A percentile compares a stretch with the other conserved stretches of the same genome.
Evolutionary conservation across 2,329 filamentous ascomycete genomes (phyloP).

Genomic region (Reticulascus tulasneorum): DNA sequence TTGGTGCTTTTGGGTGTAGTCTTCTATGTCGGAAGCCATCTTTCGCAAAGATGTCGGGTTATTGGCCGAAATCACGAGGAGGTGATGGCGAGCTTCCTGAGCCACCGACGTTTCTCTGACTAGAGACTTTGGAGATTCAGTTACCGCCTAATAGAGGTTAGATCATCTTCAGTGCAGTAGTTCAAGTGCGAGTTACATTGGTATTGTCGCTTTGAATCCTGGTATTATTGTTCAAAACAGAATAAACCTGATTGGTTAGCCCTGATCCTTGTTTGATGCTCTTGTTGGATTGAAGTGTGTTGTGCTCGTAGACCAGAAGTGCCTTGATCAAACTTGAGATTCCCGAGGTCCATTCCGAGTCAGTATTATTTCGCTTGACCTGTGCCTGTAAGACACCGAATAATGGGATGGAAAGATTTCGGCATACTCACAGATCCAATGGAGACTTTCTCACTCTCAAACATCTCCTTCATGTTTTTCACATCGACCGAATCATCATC

Average conservation of each 20-base stretch:
- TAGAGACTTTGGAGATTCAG: not conserved
- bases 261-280: no score
- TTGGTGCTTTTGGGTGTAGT: not conserved
- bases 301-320: slow-evolving; percentile 18
- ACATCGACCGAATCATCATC: slow-evolving; percentile 37
- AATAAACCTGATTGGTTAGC: no score
- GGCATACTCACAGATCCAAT: not conserved
- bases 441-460: slow-evolving; percentile 7
- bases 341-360: slow-evolving; percentile 28
- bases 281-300: slow-evolving; percentile 7
- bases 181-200: no score
- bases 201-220: no score
- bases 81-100: not conserved
- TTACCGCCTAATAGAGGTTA: no score
- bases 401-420: no score
- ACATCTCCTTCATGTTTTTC: slow-evolving; percentile 20
- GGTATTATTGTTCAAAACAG: no score
- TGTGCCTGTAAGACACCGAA: no score
- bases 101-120: not conserved
- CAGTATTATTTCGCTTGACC: slow-evolving; percentile 34
- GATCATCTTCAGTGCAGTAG: no score
- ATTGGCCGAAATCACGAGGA: not conserved
- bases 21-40: not conserved
- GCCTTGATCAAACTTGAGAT: slow-evolving; percentile 26
- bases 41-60: not conserved